A percentile compares a stretch with the other conserved stretches of the same genome.
Evolutionary conservation across 805 yeast genomes (phyloP).

Genomic region (Cyberlindnera veronae): DNA sequence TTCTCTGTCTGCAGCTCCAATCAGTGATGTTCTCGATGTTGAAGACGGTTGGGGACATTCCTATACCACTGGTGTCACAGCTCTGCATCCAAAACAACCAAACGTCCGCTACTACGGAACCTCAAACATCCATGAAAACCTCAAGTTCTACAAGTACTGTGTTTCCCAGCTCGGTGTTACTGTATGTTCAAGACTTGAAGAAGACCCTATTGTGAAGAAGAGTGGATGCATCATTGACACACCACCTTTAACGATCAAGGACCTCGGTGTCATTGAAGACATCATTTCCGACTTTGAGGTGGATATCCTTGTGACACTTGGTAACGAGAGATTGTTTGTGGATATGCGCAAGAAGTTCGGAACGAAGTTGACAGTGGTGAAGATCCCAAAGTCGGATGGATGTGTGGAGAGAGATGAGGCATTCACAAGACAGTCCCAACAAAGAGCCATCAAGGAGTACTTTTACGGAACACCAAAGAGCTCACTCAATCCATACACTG

Average conservation of each 20-base stretch:
- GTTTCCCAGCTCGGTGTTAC: conserved; percentile 31
- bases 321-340: conserved; percentile 64
- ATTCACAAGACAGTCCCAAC: conserved; percentile 67
- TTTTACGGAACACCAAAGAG: conserved; percentile 74
- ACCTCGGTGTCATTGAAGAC: conserved; percentile 48
- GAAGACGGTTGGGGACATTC: conserved; percentile 79
- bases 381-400: conserved; percentile 72
- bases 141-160: conserved; percentile 25
- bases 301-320: conserved; percentile 63
- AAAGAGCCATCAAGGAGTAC: conserved; percentile 76
- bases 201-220: conserved; percentile 41
- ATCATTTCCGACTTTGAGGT: conserved; percentile 58
- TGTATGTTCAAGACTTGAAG: conserved; percentile 42
- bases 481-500: conserved; percentile 80
- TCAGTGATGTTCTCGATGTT: conserved; percentile 76
- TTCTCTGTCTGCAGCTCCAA: conserved; percentile 74
- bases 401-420: conserved; percentile 70
- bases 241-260: conserved; percentile 55
- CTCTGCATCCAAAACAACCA: conserved; percentile 85
- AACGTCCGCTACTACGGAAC: conserved; percentile 78
- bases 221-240: conserved; percentile 74
- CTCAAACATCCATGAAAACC: conserved; percentile 54
- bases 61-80: conserved; percentile 69
- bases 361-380: conserved; percentile 41
- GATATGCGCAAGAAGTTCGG: conserved; percentile 54